Conservation (phyloP, 2,329 filamentous ascomycete species). For the Ophidiomyces ophidiicola region DNA sequence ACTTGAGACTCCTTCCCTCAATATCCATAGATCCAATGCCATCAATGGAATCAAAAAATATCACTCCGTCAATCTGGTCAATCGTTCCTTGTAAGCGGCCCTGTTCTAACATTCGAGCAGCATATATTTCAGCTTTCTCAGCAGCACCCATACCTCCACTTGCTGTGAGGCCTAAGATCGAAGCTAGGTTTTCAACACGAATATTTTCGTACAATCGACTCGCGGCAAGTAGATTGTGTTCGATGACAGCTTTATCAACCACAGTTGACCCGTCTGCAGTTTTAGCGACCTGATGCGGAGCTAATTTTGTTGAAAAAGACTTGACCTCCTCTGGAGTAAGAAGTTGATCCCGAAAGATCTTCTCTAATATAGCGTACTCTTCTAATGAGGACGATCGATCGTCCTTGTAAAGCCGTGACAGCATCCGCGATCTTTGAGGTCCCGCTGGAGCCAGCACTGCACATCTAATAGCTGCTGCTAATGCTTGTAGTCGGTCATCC, state of each 20-base stretch:
- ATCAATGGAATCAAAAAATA: slow-evolving; percentile 69
- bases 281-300: slow-evolving; percentile 77
- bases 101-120: slow-evolving; percentile 91
- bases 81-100: slow-evolving; percentile 77
- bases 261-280: slow-evolving; percentile 88
- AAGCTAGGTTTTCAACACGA: slow-evolving; percentile 59
- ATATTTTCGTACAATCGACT: slow-evolving; percentile 72
- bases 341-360: slow-evolving; percentile 89
- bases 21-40: slow-evolving; percentile 53
- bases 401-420: slow-evolving; percentile 85
- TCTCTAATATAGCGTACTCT: slow-evolving; percentile 71
- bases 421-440: slow-evolving; percentile 63
- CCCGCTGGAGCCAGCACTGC: slow-evolving; percentile 87
- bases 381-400: slow-evolving; percentile 68
- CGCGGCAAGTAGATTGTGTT: slow-evolving; percentile 85
- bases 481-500: slow-evolving; percentile 69
- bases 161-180: slow-evolving; percentile 59
- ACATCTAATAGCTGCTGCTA: slow-evolving; percentile 80
- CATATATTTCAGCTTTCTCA: slow-evolving; percentile 78
- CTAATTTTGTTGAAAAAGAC: slow-evolving; percentile 67
- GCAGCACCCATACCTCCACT: slow-evolving; percentile 37
- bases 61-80: slow-evolving; percentile 80
- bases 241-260: slow-evolving; percentile 80
- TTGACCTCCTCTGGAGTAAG: slow-evolving; percentile 70
- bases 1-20: slow-evolving; percentile 59